A percentile compares a stretch with the other conserved stretches of the same genome.
Evolutionary conservation across 2,329 filamentous ascomycete species (phyloP).

Genomic region (Phaeomoniella chlamydospora): DNA sequence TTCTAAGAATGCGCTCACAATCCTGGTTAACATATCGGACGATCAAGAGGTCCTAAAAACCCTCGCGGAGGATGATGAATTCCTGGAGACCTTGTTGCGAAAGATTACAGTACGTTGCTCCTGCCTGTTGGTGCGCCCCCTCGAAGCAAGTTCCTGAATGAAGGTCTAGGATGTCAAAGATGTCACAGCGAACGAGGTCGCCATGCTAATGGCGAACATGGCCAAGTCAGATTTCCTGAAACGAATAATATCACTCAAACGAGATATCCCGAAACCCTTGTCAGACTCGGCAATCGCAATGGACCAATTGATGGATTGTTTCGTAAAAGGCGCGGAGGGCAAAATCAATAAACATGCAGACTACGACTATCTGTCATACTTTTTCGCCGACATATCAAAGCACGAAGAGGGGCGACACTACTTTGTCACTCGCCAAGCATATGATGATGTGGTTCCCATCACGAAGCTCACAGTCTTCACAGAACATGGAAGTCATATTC

Average conservation of each 20-base stretch:
- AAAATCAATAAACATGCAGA: slow-evolving; percentile 72
- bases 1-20: slow-evolving; percentile 76
- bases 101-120: slow-evolving; percentile 60
- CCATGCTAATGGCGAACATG: slow-evolving; percentile 89
- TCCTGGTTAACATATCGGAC: slow-evolving; percentile 61
- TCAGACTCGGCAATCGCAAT: slow-evolving; percentile 60
- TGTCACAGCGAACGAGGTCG: slow-evolving; percentile 65
- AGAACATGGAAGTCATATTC: slow-evolving; percentile 68
- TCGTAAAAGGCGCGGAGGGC: slow-evolving; percentile 79
- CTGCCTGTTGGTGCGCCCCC: neutral
- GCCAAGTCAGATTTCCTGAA: slow-evolving; percentile 65
- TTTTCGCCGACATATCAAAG: slow-evolving; percentile 86
- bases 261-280: slow-evolving; percentile 53
- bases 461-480: slow-evolving; percentile 92
- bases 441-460: slow-evolving; percentile 74
- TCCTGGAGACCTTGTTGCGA: slow-evolving; percentile 58
- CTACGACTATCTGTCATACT: slow-evolving; percentile 85
- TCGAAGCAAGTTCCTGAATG: neutral
- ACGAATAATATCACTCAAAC: slow-evolving; percentile 52
- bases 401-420: slow-evolving; percentile 60
- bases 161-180: slow-evolving; percentile 39
- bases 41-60: slow-evolving; percentile 61
- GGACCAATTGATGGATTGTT: slow-evolving; percentile 88
- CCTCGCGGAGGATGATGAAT: slow-evolving; percentile 64
- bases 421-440: slow-evolving; percentile 58